These are phyloP conservation scores for Septoria petroselini DNA, from an alignment of 2,329 filamentous ascomycete species.

Conservation along the genomic window DNA sequence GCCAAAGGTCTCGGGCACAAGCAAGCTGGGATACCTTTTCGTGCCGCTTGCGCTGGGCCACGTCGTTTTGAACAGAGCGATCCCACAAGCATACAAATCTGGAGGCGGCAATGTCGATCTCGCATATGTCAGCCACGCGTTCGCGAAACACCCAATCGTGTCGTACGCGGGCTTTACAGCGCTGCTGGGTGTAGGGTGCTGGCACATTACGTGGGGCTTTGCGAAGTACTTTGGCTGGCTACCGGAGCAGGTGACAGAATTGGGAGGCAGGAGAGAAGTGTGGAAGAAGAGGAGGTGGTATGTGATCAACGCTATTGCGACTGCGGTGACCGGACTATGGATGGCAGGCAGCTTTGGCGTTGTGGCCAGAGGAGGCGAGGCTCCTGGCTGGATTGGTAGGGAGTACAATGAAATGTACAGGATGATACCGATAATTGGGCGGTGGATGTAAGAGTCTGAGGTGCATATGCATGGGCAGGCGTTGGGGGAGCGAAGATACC, in stretches of 20 bases:
- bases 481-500: constrained; percentile 15
- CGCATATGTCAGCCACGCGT: constrained; percentile 80
- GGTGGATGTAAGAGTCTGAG: constrained; percentile 44
- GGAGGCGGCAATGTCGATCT: constrained; percentile 85
- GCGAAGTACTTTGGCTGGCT: constrained; percentile 74
- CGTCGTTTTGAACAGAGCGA: constrained; percentile 68
- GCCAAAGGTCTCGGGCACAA: constrained; percentile 69
- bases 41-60: constrained; percentile 66
- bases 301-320: constrained; percentile 63
- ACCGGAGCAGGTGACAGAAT: constrained; percentile 53
- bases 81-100: constrained; percentile 68
- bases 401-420: constrained; percentile 74
- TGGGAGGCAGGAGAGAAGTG: constrained; percentile 50
- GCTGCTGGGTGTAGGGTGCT: constrained; percentile 65
- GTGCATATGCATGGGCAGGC: constrained; percentile 5
- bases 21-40: constrained; percentile 69
- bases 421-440: constrained; percentile 56
- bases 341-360: constrained; percentile 75
- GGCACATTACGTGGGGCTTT: constrained; percentile 80
- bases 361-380: constrained; percentile 67
- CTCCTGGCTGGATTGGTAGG: constrained; percentile 73
- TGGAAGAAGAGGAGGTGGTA: constrained; percentile 66
- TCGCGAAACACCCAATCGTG: constrained; percentile 65
- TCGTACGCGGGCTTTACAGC: constrained; percentile 68
- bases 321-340: constrained; percentile 65